These are phyloP conservation scores for Globisporangium paroecandrum DNA, from an alignment of 352 stramenopile species.

Conservation along the genomic window DNA sequence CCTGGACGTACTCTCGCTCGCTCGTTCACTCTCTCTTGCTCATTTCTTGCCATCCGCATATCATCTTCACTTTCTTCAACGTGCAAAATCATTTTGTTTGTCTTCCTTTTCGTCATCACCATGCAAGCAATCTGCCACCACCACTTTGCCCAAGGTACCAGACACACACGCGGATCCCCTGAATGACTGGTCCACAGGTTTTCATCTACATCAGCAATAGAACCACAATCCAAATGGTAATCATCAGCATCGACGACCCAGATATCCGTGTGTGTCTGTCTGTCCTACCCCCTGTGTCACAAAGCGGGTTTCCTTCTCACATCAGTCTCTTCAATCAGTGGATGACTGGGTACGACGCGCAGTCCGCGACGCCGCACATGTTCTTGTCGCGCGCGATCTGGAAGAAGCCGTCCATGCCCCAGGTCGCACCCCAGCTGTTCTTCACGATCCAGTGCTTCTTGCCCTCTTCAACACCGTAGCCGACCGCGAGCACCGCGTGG, in stretches of 20 bases:
- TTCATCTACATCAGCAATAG: background rate
- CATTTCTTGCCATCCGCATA: background rate
- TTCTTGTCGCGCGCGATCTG: conserved; percentile 89
- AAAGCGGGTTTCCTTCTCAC: background rate
- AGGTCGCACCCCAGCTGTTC: conserved; percentile 93
- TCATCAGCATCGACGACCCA: background rate
- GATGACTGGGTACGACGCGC: conserved; percentile 84
- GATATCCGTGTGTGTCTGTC: background rate
- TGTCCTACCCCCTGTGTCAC: background rate
- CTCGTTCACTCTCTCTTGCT: background rate
- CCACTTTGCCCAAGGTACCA: background rate
- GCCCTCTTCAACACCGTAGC: conserved; percentile 92
- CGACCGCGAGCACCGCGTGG: conserved; percentile 94
- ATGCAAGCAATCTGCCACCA: background rate
- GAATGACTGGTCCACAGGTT: background rate
- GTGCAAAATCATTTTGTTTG: background rate
- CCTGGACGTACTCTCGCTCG: background rate
- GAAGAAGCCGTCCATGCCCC: conserved; percentile 96
- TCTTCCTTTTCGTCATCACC: background rate
- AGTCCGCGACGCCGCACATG: conserved; percentile 87
- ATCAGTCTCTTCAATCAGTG: background rate
- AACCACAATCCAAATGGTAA: background rate
- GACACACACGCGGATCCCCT: background rate
- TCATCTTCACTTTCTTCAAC: background rate
- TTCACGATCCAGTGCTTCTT: conserved; percentile 96